Percentiles rank a stretch among this genome's conserved stretches.
phyloP scores from a whole-genome alignment of 495 filamentous ascomycete genomes.

The Podospora pseudocomata region DNA sequence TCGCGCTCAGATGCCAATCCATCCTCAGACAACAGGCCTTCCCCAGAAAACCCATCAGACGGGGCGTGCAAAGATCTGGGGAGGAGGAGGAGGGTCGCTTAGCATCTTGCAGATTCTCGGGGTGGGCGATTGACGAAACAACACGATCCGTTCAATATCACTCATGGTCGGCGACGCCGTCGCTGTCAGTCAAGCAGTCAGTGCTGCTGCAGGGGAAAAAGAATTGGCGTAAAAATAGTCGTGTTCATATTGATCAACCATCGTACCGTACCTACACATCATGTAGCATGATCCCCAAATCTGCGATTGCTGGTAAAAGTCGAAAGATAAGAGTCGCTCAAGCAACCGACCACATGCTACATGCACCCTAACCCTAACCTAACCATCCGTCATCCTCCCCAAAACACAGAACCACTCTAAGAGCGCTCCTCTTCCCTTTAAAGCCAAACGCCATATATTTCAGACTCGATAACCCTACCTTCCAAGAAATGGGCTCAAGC shows the following conservation, averaged over 20 bases:
- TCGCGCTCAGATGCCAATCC: constrained; percentile 1
- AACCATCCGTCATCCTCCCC: neutral
- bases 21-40: constrained; percentile 13
- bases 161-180: neutral
- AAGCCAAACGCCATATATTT: neutral
- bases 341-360: neutral
- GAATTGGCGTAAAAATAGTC: neutral
- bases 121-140: neutral
- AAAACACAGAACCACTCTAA: neutral
- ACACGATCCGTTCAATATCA: neutral
- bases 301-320: too few species aligned
- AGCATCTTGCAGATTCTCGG: neutral
- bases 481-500: neutral
- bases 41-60: constrained; percentile 14
- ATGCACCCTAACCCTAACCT: neutral
- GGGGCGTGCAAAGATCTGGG: neutral
- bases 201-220: neutral
- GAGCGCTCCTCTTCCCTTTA: neutral
- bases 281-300: neutral
- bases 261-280: neutral
- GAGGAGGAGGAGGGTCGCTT: neutral
- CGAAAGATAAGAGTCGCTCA: neutral
- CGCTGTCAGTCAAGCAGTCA: neutral
- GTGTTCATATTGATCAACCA: neutral
- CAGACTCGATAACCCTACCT: neutral